A percentile compares a stretch with the other conserved stretches of the same genome.
phyloP scores from a whole-genome alignment of 2,329 filamentous ascomycete genomes.

The Scedosporium apiospermum region DNA sequence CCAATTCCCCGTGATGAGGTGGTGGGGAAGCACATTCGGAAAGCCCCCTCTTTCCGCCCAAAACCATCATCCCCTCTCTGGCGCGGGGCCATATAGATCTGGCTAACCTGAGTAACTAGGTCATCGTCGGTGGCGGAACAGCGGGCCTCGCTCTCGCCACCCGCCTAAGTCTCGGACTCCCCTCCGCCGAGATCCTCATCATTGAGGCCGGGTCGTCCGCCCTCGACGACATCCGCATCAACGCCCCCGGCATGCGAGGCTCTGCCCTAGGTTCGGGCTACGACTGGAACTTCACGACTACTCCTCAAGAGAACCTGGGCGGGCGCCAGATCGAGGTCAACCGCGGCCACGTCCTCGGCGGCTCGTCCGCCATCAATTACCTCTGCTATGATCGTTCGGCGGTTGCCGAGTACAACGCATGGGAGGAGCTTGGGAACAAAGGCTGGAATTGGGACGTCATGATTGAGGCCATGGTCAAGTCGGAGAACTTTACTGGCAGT shows the following conservation, averaged over 20 bases:
- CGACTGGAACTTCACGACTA: slow-evolving; percentile 35
- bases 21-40: background rate
- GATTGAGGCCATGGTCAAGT: slow-evolving; percentile 19
- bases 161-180: slow-evolving; percentile 21
- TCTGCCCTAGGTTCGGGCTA: slow-evolving; percentile 17
- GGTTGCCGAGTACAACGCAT: slow-evolving; percentile 25
- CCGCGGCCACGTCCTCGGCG: slow-evolving; percentile 39
- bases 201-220: slow-evolving; percentile 19
- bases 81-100: background rate
- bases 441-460: slow-evolving; percentile 28
- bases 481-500: slow-evolving; percentile 17
- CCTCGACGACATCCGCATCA: slow-evolving; percentile 20
- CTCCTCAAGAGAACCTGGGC: slow-evolving; percentile 27
- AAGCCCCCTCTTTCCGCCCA: background rate
- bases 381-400: slow-evolving; percentile 27
- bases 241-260: slow-evolving; percentile 22
- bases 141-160: slow-evolving; percentile 22
- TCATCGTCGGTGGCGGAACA: slow-evolving; percentile 25
- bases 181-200: slow-evolving; percentile 18
- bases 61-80: background rate
- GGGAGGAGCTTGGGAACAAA: slow-evolving; percentile 24
- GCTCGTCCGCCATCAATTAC: slow-evolving; percentile 37
- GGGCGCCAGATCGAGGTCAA: slow-evolving; percentile 30
- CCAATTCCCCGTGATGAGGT: no score
- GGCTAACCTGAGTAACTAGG: background rate